These are phyloP conservation scores for Neoboletus magnificus DNA, from an alignment of 768 basidiomycete species.

Conservation along the genomic window DNA sequence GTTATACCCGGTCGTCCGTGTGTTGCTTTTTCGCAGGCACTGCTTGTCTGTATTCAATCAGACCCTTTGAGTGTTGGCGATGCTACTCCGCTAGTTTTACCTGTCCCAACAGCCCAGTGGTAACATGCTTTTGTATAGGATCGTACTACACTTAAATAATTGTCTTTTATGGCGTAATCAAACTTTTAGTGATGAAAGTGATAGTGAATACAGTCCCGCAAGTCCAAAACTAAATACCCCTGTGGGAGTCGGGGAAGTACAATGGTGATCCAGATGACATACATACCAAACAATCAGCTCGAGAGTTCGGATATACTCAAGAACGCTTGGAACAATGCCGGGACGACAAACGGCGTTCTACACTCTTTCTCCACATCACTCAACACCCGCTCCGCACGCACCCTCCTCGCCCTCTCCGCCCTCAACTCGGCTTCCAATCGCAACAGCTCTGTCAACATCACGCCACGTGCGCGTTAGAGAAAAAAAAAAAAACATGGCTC, in stretches of 20 bases:
- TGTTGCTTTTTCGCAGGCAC: constrained; percentile 1
- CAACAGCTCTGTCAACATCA: constrained; percentile 9
- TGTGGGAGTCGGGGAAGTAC: not conserved
- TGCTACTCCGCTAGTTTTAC: constrained; percentile 1
- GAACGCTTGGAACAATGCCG: constrained; percentile 54
- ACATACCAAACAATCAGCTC: constrained; percentile 7
- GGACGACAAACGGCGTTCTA: constrained; percentile 52
- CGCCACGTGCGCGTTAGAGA: not conserved
- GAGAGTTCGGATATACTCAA: constrained; percentile 46
- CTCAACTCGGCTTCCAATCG: constrained; percentile 35
- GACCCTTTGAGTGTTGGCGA: not conserved
- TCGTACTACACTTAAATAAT: constrained; percentile 7
- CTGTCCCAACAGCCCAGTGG: not conserved
- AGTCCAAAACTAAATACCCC: not conserved
- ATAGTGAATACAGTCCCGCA: not conserved
- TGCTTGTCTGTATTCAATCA: not conserved
- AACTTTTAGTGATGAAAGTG: not conserved
- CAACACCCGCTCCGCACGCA: constrained; percentile 44
- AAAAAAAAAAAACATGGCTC: not conserved
- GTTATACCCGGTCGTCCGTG: not conserved
- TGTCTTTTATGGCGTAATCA: constrained; percentile 10
- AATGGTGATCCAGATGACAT: not conserved
- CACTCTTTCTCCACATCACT: constrained; percentile 50
- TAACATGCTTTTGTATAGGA: constrained; percentile 13
- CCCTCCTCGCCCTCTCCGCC: constrained; percentile 35